Evolutionary conservation across 164 flowering plant genomes (phyloP), one percentile per base, ranked within the genome.

Genomic region (Aristolochia contorta): DNA sequence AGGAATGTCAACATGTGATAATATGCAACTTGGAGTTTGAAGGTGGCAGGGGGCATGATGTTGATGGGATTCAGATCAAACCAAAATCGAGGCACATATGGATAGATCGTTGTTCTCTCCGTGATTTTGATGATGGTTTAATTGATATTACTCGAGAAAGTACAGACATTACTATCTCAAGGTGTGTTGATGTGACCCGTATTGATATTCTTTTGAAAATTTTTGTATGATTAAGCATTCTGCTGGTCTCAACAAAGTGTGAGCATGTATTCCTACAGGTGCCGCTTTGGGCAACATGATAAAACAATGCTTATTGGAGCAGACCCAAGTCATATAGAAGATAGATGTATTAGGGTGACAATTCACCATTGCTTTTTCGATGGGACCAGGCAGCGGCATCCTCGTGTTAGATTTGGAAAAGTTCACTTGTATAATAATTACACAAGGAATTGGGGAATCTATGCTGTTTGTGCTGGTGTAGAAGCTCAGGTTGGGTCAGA

Each of bases 401-500:
- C 95, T 68, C 97, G 95, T 66, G 83, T 90, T 62, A 75, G 95
- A 75, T 90, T 75, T 77, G 91, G 72, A 16, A 85, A 80, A 74
- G 93, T 90, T 8, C 97, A 90, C 78, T 59, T 90, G 46, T 90
- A 81, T 68, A 90, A 90, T 62, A 90, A 87, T 56, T 90, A 85
- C 75, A 90, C 91, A 24, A 84, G 89, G 68, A 66, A 78, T 71
- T 90, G 95, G 97, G 87, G 89, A 20, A 82, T 90, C 21, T 90
- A 90, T 76, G 97, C 95, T 69, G 81, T 90, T 50, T 87, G 97
- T 72, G 89, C 89, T 27, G 84, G 97, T 67, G 97, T 90, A 14
- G 95, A 90, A 70, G 74, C 95, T 43, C 86, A 85, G 89, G 97
- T 89, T 48, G 52, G 41, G 16, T 23, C 62, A 2, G 19, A 27